Percentiles rank a stretch among this genome's conserved stretches.
phyloP scores from a whole-genome alignment of 305 asterid species.

The Striga hermonthica region DNA sequence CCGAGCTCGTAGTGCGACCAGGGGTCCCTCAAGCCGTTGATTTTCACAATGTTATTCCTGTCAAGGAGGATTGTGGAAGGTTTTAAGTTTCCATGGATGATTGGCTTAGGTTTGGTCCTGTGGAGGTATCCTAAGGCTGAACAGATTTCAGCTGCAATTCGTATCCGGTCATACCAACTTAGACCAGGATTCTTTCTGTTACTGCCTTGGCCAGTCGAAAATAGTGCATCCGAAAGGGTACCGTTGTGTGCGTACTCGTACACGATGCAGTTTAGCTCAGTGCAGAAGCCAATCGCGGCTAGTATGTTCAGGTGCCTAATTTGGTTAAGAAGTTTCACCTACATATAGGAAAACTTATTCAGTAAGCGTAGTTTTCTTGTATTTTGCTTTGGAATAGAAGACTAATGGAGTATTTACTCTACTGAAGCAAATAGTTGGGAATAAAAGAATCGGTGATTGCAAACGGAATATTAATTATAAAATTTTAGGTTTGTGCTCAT shows the following conservation, averaged over 20 bases:
- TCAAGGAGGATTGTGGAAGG: slow-evolving; percentile 63
- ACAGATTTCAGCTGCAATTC: slow-evolving; percentile 61
- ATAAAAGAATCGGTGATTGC: too few species aligned
- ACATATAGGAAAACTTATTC: slow-evolving; percentile 23
- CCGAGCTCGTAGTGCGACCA: slow-evolving; percentile 27
- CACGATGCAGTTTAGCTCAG: slow-evolving; percentile 52
- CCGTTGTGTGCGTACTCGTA: slow-evolving; percentile 62
- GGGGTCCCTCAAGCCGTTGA: slow-evolving; percentile 38
- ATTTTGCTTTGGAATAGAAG: not conserved
- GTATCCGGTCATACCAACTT: slow-evolving; percentile 52
- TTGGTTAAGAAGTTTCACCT: slow-evolving; percentile 52
- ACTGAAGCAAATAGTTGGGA: not conserved
- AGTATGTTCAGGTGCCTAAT: slow-evolving; percentile 57
- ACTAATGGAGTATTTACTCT: not conserved
- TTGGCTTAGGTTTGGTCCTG: slow-evolving; percentile 50
- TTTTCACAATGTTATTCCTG: slow-evolving; percentile 42
- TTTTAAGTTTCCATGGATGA: slow-evolving; percentile 56
- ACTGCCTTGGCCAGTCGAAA: slow-evolving; percentile 36
- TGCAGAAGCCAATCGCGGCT: slow-evolving; percentile 61
- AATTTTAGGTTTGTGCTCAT: too few species aligned
- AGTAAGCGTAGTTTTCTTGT: slow-evolving; percentile 9
- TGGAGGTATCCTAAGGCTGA: slow-evolving; percentile 62
- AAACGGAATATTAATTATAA: too few species aligned
- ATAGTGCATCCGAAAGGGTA: slow-evolving; percentile 51
- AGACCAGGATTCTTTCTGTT: slow-evolving; percentile 36